phyloP scores from a whole-genome alignment of 306 rosid genomes.

The Gastrolobium villosum region DNA sequence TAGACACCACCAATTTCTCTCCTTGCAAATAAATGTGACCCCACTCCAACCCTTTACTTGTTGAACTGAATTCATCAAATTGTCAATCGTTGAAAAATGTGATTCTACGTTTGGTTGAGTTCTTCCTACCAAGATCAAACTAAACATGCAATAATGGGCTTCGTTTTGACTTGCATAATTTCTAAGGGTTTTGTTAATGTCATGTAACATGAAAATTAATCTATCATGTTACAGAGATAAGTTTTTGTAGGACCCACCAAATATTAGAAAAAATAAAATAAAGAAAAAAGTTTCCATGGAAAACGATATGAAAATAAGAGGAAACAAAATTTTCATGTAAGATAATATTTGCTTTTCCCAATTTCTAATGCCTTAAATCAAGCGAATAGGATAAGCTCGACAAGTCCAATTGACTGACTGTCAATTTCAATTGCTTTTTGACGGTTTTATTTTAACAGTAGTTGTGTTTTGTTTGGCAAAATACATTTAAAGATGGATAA shows the following conservation, averaged over 20 bases:
- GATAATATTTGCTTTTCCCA: too few relatives aligned
- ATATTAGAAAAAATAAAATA: too few relatives aligned
- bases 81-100: not conserved
- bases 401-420: not conserved
- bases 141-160: not conserved
- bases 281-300: too few relatives aligned
- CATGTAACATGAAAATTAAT: too few relatives aligned
- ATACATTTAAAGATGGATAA: too few relatives aligned
- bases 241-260: too few relatives aligned
- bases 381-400: not conserved
- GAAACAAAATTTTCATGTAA: too few relatives aligned
- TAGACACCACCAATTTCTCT: not conserved
- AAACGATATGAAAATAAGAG: too few relatives aligned
- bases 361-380: slow-evolving; percentile 23
- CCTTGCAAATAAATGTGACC: not conserved
- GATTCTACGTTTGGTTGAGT: slow-evolving; percentile 2
- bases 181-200: too few relatives aligned
- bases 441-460: not conserved
- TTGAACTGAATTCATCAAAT: slow-evolving; percentile 29
- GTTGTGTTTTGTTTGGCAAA: not conserved
- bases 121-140: not conserved
- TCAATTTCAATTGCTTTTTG: not conserved
- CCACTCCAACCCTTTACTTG: not conserved
- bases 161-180: not conserved
- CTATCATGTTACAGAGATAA: too few relatives aligned